Evolutionary conservation across 331 rosid genomes (phyloP).

Genomic region (Acacia concinna): DNA sequence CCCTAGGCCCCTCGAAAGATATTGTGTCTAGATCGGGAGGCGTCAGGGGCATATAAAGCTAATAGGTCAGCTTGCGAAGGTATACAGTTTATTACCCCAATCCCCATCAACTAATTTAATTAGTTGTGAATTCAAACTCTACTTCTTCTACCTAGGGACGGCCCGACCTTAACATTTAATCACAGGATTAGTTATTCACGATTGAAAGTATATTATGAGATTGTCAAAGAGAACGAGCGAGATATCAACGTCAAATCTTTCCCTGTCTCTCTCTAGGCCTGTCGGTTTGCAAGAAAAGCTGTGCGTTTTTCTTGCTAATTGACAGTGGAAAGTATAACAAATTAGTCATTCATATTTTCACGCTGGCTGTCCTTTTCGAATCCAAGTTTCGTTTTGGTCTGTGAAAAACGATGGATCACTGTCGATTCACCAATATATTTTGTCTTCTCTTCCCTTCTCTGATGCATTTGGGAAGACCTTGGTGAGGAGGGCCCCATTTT

Average conservation of each 20-base stretch:
- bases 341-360: background rate
- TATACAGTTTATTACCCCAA: background rate
- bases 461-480: background rate
- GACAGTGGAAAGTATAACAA: background rate
- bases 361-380: background rate
- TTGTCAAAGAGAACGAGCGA: background rate
- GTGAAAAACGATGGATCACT: background rate
- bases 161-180: background rate
- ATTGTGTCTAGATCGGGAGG: constrained; percentile 28
- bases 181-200: background rate
- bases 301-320: background rate
- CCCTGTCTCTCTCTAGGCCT: background rate
- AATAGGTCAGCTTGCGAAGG: background rate
- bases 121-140: background rate
- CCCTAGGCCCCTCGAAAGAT: constrained; percentile 17
- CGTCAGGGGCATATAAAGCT: background rate
- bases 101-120: background rate
- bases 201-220: background rate
- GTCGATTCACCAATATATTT: background rate
- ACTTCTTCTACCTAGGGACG: background rate
- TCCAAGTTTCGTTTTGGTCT: background rate
- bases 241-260: background rate
- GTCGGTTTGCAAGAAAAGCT: background rate
- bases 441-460: background rate
- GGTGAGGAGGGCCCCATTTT: background rate